Base-by-base conservation (phyloP, 768 basidiomycete species). In the Kwoniella shandongensis region DNA sequence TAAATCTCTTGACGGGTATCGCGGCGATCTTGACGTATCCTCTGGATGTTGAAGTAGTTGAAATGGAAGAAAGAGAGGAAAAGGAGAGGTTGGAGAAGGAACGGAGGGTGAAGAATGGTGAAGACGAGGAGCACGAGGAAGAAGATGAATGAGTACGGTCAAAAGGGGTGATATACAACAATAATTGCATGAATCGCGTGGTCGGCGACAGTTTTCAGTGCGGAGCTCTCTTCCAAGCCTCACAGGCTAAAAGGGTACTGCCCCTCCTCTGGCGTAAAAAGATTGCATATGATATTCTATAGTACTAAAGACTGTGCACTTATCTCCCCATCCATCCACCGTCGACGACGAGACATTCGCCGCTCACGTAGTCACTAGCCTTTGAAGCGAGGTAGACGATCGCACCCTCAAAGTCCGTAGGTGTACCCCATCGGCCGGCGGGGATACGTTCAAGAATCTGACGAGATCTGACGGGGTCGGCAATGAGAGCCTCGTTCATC, bases 1-100 rank as follows among this genome's bases (percentile, higher is more conserved):
- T 99, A n/a, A 96, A 97, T 74, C 88, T 93, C 63, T 75, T 98
- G 38, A 93, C 91, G 7, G 96, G 96, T 1, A 84, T 98, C 20
- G 94, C 94, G 20, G 96, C 96, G 1, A 89, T 99, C 51, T 78
- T 99, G 44, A 97, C 91, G 0, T 99, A 92, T 76, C 96, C 96
- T 3, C 79, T 99, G 26, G 96, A 99, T 70, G 79, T 98, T 6
- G 96, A 99, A 76, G 85, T 94, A 1, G 92, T 97, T 0, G 91
- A 97, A 74, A 87, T 85, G 51, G 92, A 97, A 77, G 93, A 97
- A 79, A 80, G 80, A 58, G 88, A 89, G 70, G 88, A 83, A 60
- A 74, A 73, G 65, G 70, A 77, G 57, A 35, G 69, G 41, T 27
- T 70, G 38, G 62, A 65, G 46, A 57, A 55, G 52, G 70, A 69